Base-by-base conservation (phyloP, 257 asterid species). In the Rhazya stricta region DNA sequence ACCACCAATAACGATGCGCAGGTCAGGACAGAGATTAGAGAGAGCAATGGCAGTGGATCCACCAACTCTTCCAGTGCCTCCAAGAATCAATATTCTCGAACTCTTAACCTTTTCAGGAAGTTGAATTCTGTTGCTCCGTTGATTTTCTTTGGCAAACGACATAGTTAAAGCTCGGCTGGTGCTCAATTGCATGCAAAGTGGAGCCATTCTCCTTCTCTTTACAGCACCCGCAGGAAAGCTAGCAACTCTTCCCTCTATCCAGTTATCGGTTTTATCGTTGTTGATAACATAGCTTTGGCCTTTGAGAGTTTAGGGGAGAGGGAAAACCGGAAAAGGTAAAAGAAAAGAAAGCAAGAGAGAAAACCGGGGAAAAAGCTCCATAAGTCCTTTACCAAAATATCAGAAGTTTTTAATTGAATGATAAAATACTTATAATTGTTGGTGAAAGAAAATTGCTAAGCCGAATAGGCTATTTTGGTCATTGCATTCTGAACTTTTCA, bases 51-150 rank as follows among this genome's bases (percentile, higher is more conserved):
- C 99, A 29, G 97, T 92, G 60, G 98, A 94, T 29, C 99, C 96
- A 48, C 99, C 99, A 60, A 94, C 98, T 86, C 99, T 92, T 73
- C 99, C 99, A 34, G 99, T 94, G 69, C 97, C 99, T n/a, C 99
- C 99, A 1, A 92, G 75, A 81, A 94, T 75, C 74, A 94, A 76
- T 45, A 92, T 77, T 85, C 92, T 84, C 2, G 97, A 88, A 7
- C 81, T 86, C 81, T 82, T 84, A 27, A 81, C 90, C 25, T 79
- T 86, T 19, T 84, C 89, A 25, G 89, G 79, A 34, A 89, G 83
- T 69, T 90, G 85, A 57, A 87, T 82, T 5, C 4, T 67, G 74
- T 69, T 72, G 76, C 68, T 74, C 72, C 78, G 79, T 27, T 78
- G 79, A 25, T 67, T 81, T 57, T 75, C 86, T 8, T 66, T 69